Percentiles rank a stretch among this genome's conserved stretches.
phyloP scores from a whole-genome alignment of 1,139 yeast genomes.

The Geotrichum carabidarum region DNA sequence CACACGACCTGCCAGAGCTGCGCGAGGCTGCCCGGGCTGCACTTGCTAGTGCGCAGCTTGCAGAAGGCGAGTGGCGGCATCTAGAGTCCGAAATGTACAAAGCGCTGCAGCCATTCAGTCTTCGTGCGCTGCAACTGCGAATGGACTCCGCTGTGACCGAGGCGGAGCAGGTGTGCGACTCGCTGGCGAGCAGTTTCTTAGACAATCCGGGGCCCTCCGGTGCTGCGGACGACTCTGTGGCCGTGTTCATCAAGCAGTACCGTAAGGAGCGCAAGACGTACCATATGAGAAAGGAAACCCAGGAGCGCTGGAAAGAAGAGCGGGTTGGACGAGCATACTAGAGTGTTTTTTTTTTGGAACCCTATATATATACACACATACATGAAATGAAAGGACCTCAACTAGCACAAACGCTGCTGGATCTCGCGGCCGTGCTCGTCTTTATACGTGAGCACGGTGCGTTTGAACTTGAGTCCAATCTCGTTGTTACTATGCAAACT shows the following conservation, averaged over 20 bases:
- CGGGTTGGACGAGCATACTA: conserved; percentile 44
- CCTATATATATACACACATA: not conserved
- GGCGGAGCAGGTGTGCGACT: conserved; percentile 36
- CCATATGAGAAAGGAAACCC: conserved; percentile 54
- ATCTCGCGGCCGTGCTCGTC: conserved; percentile 6
- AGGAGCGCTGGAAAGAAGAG: conserved; percentile 61
- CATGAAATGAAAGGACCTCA: not conserved
- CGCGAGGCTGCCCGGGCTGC: conserved; percentile 15
- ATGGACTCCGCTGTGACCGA: conserved; percentile 34
- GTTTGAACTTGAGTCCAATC: conserved; percentile 4
- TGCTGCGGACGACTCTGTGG: conserved; percentile 26
- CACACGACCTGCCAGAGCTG: conserved; percentile 5
- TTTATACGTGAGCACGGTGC: not conserved
- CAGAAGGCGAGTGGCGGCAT: conserved; percentile 30
- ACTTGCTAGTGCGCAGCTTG: conserved; percentile 8
- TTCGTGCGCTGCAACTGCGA: conserved; percentile 32
- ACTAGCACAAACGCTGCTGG: conserved; percentile 6
- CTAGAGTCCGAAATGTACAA: conserved; percentile 42
- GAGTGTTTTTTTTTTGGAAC: not conserved
- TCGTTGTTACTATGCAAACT: conserved; percentile 1
- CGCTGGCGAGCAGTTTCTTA: conserved; percentile 35
- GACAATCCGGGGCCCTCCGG: conserved; percentile 21
- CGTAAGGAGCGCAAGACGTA: conserved; percentile 45
- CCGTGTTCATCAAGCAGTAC: conserved; percentile 44
- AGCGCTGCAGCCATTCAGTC: conserved; percentile 38